Percentiles rank a stretch among this genome's conserved stretches.
Conservation (phyloP, 768 basidiomycete genomes). For the Baorangia bicolor region DNA sequence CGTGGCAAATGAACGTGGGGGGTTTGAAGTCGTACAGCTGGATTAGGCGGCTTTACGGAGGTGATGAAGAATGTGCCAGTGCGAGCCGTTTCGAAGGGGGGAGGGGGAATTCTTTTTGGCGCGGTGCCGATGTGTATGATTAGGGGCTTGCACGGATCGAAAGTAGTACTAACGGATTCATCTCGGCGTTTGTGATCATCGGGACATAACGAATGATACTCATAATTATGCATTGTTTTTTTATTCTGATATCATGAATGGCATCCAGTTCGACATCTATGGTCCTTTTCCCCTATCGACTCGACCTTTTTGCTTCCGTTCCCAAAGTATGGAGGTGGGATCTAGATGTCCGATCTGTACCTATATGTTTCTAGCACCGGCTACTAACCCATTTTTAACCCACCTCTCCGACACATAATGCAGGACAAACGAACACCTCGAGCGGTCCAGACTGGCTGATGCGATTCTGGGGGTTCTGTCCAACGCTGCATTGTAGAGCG, state of each 20-base stretch:
- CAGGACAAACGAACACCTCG: neutral
- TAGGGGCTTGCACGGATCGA: neutral
- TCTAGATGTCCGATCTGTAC: neutral
- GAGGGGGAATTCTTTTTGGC: neutral
- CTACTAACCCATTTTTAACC: neutral
- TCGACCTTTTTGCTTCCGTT: neutral
- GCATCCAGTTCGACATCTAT: neutral
- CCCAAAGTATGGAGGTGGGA: neutral
- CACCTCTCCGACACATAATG: neutral
- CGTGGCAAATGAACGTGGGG: conserved; percentile 21
- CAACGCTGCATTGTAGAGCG: neutral
- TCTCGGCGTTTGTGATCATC: neutral
- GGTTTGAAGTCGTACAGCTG: conserved; percentile 29
- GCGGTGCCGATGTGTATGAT: neutral
- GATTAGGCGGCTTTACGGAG: neutral
- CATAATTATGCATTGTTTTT: neutral
- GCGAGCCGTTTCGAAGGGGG: neutral
- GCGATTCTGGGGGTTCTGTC: conserved; percentile 1
- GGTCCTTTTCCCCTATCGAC: no score
- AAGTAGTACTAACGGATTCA: neutral
- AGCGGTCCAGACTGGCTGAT: conserved; percentile 3
- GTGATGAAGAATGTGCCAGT: neutral
- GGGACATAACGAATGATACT: neutral
- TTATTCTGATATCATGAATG: neutral
- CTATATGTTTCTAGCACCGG: neutral